Evolutionary conservation across 192 early-diverging fungal genomes (phyloP), one percentile per base, ranked within the genome.

Genomic region (Jimgerdemannia flammicorona): DNA sequence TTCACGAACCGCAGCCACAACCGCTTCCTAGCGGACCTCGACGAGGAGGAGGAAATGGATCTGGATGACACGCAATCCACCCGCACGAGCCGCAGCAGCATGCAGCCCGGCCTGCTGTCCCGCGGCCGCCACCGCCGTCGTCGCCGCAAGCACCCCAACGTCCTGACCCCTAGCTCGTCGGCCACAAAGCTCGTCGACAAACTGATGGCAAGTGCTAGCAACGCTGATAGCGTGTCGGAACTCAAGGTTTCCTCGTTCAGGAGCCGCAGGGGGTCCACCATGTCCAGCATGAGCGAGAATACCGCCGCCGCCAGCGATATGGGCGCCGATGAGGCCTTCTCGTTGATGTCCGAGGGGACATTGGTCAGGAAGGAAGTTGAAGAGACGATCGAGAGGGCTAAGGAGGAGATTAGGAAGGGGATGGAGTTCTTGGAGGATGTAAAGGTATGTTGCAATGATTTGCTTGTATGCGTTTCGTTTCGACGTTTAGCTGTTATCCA

Each of bases 381-480:
- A 63, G 77, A 78, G 40, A 78, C 74, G 66, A 81, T 81, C 54
- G 80, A 76, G 14, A 78, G 76, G 54, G 80, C 77, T 9, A 54
- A 75, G 40, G 77, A 69, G 4, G 80, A 81, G 64, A 81, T 81
- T 40, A 74, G 72, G 44, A 81, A 78, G 66, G 74, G 80, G 3
- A 72, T 81, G 67, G 77, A 74, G 71, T 66, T 81, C 39, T 70
- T 81, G 43, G 71, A 81, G 68, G 67, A 72, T 4, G 69, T 78
- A 3, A 76, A 79, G 75, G 79, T 80, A 76, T 42, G 41, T 44
- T n/a, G 3, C 4, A 72, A 3, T 59, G 29, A 29, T 4, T 77
- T 69, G n/a, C 19, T 40, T 72, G 64, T 14, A 59, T 59, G 6
- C 49, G 14, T 59, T 59, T 59, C 49, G 49, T 59, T 59, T 59